These are phyloP conservation scores for Arabidopsis suecica DNA, from an alignment of 345 rosid species.

Conservation along the genomic window DNA sequence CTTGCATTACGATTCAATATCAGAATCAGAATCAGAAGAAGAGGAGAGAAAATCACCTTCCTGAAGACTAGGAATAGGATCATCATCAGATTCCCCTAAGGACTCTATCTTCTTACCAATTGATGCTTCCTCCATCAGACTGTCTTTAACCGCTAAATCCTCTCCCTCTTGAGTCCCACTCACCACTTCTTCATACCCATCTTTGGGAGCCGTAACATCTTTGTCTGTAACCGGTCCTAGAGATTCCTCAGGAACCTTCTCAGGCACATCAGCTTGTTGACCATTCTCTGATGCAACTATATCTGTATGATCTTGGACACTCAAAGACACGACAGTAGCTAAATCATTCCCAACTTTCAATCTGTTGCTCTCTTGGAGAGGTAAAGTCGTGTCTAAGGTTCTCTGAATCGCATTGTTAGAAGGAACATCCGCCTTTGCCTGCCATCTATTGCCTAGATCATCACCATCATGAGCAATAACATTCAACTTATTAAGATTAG, in stretches of 20 bases:
- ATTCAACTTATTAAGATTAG: conserved; percentile 40
- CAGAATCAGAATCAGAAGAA: conserved; percentile 48
- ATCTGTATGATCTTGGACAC: conserved; percentile 38
- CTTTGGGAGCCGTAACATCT: conserved; percentile 32
- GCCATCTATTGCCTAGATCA: conserved; percentile 50
- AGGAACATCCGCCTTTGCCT: conserved; percentile 43
- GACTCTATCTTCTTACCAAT: conserved; percentile 29
- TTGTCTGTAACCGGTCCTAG: conserved; percentile 42
- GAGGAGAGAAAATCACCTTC: conserved; percentile 36
- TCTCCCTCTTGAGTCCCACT: conserved; percentile 34
- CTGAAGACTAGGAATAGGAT: conserved; percentile 36
- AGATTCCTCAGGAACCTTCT: conserved; percentile 39
- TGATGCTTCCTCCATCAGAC: conserved; percentile 35
- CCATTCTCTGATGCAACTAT: conserved; percentile 40
- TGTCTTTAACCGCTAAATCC: conserved; percentile 27
- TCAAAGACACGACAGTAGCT: conserved; percentile 37
- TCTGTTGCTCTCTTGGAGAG: conserved; percentile 35
- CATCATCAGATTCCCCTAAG: conserved; percentile 42
- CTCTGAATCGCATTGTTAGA: conserved; percentile 35
- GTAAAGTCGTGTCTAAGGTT: conserved; percentile 28
- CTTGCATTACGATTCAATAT: conserved; percentile 35
- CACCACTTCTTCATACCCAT: background rate
- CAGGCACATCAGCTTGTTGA: conserved; percentile 33
- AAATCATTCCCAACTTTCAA: conserved; percentile 38
- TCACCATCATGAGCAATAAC: conserved; percentile 51